Evolutionary conservation across 2,329 filamentous ascomycete genomes (phyloP).

Genomic region (Aspergillus brunneoviolaceus): DNA sequence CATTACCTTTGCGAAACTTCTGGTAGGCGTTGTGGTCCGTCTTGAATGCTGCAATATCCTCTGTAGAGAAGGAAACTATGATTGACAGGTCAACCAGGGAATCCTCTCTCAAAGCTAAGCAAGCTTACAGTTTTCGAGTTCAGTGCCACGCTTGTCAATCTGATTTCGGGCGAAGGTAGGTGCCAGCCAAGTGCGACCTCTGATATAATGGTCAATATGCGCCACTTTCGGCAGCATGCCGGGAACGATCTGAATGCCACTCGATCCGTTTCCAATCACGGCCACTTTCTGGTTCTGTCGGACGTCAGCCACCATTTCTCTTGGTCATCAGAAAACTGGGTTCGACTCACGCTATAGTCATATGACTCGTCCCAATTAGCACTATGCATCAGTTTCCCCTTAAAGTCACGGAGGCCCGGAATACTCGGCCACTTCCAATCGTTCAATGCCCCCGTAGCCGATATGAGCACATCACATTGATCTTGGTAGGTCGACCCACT

Average conservation of each 20-base stretch:
- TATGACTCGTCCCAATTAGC: conserved; percentile 44
- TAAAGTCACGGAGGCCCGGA: conserved; percentile 47
- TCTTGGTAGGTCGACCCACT: conserved; percentile 24
- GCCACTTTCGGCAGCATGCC: conserved; percentile 40
- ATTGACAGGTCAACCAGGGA: conserved; percentile 4
- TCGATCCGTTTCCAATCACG: conserved; percentile 41
- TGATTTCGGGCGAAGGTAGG: conserved; percentile 30
- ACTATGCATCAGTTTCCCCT: conserved; percentile 47
- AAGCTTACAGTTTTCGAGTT: not conserved
- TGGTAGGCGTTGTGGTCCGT: conserved; percentile 32
- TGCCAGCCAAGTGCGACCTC: conserved; percentile 33
- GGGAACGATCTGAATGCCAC: conserved; percentile 45
- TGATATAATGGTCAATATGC: conserved; percentile 39
- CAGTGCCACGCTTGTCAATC: conserved; percentile 22
- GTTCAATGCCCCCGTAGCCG: conserved; percentile 42
- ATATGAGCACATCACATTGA: conserved; percentile 37
- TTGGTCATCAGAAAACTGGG: no score
- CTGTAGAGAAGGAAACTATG: conserved; percentile 31
- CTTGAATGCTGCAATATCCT: conserved; percentile 35
- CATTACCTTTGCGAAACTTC: conserved; percentile 36
- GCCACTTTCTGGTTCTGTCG: conserved; percentile 35
- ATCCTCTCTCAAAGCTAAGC: not conserved
- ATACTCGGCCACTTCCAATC: conserved; percentile 50
- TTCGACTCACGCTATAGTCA: conserved; percentile 30
- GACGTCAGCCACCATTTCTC: not conserved